phyloP scores from a whole-genome alignment of 2,329 filamentous ascomycete species.

The Colletotrichum chrysophilum region DNA sequence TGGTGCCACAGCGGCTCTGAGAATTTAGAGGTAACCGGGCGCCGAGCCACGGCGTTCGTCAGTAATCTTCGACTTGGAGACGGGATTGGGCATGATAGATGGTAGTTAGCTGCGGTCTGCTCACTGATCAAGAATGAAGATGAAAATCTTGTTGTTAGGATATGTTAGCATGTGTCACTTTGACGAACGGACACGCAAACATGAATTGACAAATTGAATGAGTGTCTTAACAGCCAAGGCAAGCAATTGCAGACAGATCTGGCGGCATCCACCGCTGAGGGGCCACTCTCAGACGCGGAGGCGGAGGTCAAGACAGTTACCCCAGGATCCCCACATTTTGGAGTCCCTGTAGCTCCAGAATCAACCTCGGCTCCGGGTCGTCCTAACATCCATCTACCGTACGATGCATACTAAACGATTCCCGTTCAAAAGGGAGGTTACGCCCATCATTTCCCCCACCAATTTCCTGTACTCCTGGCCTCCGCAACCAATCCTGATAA shows the following conservation, averaged over 20 bases:
- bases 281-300: slow-evolving; percentile 5
- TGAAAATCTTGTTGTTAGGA: not conserved
- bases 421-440: slow-evolving; percentile 10
- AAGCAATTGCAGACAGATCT: not conserved
- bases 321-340: slow-evolving; percentile 21
- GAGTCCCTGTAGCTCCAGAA: slow-evolving; percentile 15
- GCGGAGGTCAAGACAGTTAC: slow-evolving; percentile 18
- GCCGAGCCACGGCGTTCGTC: not conserved
- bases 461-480: not conserved
- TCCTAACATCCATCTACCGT: slow-evolving; percentile 3
- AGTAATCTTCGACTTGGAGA: not conserved
- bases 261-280: slow-evolving; percentile 1
- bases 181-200: not conserved
- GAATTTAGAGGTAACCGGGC: not conserved
- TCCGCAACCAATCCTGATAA: not conserved
- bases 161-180: not conserved
- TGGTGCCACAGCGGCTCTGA: slow-evolving; percentile 3
- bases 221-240: not conserved
- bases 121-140: not conserved
- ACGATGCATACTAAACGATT: slow-evolving; percentile 6
- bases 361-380: slow-evolving; percentile 20
- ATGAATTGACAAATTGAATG: not conserved
- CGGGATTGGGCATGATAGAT: not conserved
- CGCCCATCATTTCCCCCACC: not conserved
- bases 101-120: not conserved